phyloP scores from a whole-genome alignment of 345 rosid species.

The Salix udensis region DNA sequence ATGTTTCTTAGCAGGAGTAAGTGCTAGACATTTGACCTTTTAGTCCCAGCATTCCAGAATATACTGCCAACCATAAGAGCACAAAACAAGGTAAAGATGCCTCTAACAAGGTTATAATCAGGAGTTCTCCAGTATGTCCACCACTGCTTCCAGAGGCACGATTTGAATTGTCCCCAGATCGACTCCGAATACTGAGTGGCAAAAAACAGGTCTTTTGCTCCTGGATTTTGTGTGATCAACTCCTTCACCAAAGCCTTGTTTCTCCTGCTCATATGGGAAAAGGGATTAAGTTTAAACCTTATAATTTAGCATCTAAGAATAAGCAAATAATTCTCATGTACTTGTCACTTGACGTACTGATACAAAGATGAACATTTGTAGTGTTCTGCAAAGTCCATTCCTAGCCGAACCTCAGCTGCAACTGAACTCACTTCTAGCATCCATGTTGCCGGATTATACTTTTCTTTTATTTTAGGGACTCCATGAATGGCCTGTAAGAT shows the following conservation, averaged over 20 bases:
- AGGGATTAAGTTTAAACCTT: neutral
- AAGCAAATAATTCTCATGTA: neutral
- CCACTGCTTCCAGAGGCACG: slow-evolving; percentile 56
- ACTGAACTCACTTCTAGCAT: slow-evolving; percentile 49
- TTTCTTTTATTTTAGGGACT: slow-evolving; percentile 42
- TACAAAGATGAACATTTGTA: slow-evolving; percentile 35
- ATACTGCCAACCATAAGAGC: slow-evolving; percentile 41
- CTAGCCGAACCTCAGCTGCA: slow-evolving; percentile 38
- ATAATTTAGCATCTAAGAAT: neutral
- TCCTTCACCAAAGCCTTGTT: slow-evolving; percentile 39
- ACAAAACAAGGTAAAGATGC: slow-evolving; percentile 34
- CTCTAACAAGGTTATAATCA: slow-evolving; percentile 42
- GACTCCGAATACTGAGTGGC: slow-evolving; percentile 38
- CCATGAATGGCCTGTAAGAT: slow-evolving; percentile 39
- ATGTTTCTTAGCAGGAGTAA: neutral
- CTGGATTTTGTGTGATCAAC: slow-evolving; percentile 38
- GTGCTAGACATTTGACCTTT: slow-evolving; percentile 21
- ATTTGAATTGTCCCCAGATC: slow-evolving; percentile 43
- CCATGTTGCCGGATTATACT: slow-evolving; percentile 59
- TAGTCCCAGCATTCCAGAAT: slow-evolving; percentile 44
- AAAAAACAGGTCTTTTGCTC: slow-evolving; percentile 43
- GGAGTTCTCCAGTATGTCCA: slow-evolving; percentile 62
- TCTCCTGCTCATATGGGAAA: slow-evolving; percentile 27
- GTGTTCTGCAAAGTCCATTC: slow-evolving; percentile 44
- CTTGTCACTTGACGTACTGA: slow-evolving; percentile 35